Conservation (phyloP, 176 grass and related monocot genomes). For the Carex myosuroides region DNA sequence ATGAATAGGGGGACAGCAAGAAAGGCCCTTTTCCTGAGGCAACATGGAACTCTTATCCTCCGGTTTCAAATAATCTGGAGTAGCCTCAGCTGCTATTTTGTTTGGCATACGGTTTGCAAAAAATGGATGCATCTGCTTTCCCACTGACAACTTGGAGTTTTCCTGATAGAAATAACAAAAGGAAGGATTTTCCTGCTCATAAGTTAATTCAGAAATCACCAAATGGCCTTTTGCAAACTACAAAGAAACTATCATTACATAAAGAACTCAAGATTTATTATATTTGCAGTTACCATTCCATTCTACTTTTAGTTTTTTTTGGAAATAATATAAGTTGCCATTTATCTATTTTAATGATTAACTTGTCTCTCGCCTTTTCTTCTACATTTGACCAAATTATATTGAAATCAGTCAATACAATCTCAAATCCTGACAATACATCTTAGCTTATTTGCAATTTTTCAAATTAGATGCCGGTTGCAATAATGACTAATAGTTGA, state of each 20-base stretch:
- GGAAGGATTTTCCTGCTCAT: neutral
- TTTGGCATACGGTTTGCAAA: conserved; percentile 49
- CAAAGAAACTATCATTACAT: conserved; percentile 6
- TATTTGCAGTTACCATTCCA: neutral
- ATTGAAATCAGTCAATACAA: neutral
- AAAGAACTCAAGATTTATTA: neutral
- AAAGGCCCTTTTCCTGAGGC: conserved; percentile 30
- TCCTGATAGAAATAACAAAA: conserved; percentile 44
- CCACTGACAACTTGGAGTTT: conserved; percentile 63
- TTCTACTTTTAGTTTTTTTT: neutral
- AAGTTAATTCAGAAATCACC: neutral
- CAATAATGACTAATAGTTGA: neutral
- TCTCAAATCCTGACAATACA: neutral
- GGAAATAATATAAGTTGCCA: neutral
- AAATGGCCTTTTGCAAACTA: neutral
- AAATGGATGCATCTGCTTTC: conserved; percentile 86
- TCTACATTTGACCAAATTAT: neutral
- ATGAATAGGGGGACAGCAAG: conserved; percentile 66
- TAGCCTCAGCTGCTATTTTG: conserved; percentile 29
- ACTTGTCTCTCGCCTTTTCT: neutral
- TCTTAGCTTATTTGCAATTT: neutral
- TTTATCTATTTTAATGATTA: neutral
- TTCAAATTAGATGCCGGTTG: neutral
- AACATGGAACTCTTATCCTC: conserved; percentile 18
- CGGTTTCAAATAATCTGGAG: conserved; percentile 33